Conservation (phyloP, 2,329 filamentous ascomycete species). For the Diaporthe ilicicola region DNA sequence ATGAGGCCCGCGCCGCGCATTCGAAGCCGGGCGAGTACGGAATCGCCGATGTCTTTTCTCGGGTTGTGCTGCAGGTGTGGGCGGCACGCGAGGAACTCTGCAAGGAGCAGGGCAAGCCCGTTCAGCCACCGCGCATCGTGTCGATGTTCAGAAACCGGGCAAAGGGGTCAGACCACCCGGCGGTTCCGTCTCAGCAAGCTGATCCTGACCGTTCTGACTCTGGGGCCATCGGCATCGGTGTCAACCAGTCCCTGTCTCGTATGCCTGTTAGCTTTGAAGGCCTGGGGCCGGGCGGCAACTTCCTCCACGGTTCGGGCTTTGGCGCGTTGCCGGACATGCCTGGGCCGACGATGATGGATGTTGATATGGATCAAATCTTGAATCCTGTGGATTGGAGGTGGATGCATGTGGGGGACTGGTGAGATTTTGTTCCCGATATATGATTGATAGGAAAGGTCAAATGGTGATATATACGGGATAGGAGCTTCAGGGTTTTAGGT, state of each 20-base stretch:
- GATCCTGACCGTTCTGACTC: not conserved
- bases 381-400: constrained; percentile 18
- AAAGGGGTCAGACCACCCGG: not conserved
- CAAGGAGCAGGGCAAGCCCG: not conserved
- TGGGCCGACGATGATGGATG: not conserved
- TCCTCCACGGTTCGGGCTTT: not conserved
- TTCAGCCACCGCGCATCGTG: constrained; percentile 6
- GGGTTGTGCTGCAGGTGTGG: constrained; percentile 20
- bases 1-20: constrained; percentile 35
- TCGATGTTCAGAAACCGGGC: not conserved
- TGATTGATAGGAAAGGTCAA: too few species aligned
- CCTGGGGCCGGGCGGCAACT: not conserved
- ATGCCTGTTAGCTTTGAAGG: not conserved
- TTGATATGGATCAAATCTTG: constrained; percentile 1
- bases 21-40: not conserved
- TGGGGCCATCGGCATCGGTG: not conserved
- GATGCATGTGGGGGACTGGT: constrained; percentile 8
- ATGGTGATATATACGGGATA: too few species aligned
- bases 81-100: not conserved
- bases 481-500: too few species aligned
- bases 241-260: not conserved
- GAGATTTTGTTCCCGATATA: not conserved
- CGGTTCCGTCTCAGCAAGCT: not conserved
- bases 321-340: not conserved
- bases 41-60: not conserved